Evolutionary conservation across 768 basidiomycete species (phyloP).

Genomic region (Chalciporus piperatus): DNA sequence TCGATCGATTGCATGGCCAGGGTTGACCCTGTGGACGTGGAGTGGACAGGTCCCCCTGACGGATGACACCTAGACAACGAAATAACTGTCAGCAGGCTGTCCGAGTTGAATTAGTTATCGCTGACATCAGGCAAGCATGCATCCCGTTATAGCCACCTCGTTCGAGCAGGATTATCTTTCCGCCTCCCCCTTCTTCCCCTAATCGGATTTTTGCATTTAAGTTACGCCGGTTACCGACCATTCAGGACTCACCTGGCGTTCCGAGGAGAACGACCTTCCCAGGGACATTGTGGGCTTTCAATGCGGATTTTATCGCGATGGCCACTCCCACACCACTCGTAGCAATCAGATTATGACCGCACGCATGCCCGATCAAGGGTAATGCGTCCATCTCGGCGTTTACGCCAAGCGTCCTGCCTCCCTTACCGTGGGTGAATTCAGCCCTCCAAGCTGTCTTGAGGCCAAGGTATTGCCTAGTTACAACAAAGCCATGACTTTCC

Average conservation of each 20-base stretch:
- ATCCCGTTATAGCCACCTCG: slow-evolving; percentile 77
- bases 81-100: slow-evolving; percentile 10
- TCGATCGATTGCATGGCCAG: slow-evolving; percentile 63
- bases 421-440: slow-evolving; percentile 56
- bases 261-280: slow-evolving; percentile 75
- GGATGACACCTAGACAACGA: slow-evolving; percentile 66
- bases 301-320: slow-evolving; percentile 66
- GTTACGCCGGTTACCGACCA: not conserved
- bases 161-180: slow-evolving; percentile 72
- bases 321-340: slow-evolving; percentile 74
- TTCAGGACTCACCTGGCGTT: slow-evolving; percentile 56
- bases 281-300: slow-evolving; percentile 57
- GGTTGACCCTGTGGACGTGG: slow-evolving; percentile 50
- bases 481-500: slow-evolving; percentile 62
- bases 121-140: slow-evolving; percentile 77
- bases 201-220: slow-evolving; percentile 7
- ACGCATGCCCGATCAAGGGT: slow-evolving; percentile 59
- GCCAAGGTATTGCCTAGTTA: slow-evolving; percentile 67
- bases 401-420: slow-evolving; percentile 67
- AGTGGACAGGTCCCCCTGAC: slow-evolving; percentile 48
- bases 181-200: slow-evolving; percentile 80
- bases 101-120: slow-evolving; percentile 5
- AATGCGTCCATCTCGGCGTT: slow-evolving; percentile 77
- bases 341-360: slow-evolving; percentile 84
- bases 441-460: slow-evolving; percentile 79